These are phyloP conservation scores for Fraxinus floribunda DNA, from an alignment of 305 asterid species.

Conservation along the genomic window DNA sequence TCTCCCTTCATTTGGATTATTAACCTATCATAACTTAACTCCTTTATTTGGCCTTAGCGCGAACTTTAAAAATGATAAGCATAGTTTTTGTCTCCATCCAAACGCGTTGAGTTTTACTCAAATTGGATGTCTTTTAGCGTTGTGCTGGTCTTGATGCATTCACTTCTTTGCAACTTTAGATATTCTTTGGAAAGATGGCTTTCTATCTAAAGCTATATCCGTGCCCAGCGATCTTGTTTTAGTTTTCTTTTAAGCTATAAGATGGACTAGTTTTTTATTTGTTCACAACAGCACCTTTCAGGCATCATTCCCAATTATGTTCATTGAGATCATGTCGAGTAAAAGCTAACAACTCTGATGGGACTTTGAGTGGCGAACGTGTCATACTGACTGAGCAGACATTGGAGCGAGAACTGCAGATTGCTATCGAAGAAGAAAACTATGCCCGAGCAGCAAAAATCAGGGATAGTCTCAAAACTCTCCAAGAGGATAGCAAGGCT, in stretches of 20 bases:
- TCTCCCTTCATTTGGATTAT: neutral
- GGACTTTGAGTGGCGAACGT: slow-evolving; percentile 72
- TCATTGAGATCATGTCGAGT: slow-evolving; percentile 44
- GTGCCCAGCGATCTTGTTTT: neutral
- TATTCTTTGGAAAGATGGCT: neutral
- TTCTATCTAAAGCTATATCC: neutral
- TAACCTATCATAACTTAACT: neutral
- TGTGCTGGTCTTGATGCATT: neutral
- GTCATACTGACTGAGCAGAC: slow-evolving; percentile 70
- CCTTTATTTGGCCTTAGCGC: neutral
- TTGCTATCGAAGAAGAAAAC: slow-evolving; percentile 77
- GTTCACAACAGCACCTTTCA: slow-evolving; percentile 54
- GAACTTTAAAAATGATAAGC: neutral
- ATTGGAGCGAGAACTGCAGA: slow-evolving; percentile 63
- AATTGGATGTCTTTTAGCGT: neutral
- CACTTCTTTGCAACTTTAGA: neutral
- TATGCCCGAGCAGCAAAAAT: slow-evolving; percentile 83
- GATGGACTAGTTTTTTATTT: slow-evolving; percentile 33
- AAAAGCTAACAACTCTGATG: slow-evolving; percentile 74
- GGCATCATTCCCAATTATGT: slow-evolving; percentile 46
- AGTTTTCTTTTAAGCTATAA: slow-evolving; percentile 13
- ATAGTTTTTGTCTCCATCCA: neutral
- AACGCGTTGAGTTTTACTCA: neutral
- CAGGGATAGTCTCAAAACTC: slow-evolving; percentile 78
- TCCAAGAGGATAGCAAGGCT: slow-evolving; percentile 82